Base-by-base conservation (phyloP, 495 filamentous ascomycete species). In the Mycothermus thermophilus region DNA sequence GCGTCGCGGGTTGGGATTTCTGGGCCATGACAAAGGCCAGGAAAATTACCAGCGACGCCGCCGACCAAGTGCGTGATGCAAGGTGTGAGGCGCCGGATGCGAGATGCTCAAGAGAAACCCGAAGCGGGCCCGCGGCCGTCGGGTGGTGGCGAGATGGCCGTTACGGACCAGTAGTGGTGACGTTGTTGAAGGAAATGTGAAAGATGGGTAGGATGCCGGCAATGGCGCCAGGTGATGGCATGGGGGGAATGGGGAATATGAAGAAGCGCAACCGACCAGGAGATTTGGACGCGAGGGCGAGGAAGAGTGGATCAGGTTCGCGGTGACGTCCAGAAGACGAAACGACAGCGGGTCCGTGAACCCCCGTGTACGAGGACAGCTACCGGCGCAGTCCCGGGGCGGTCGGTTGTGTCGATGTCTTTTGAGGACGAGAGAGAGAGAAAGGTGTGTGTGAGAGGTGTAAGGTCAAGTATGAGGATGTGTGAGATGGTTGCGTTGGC, bases 1-100 rank as follows among this genome's bases (percentile, higher is more conserved):
- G 41, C 34, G 30, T 52, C 42, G 41, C 44, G 35, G 51, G 36
- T 41, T 54, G 48, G 23, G 38, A 35, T 50, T 57, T 57, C 40
- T 55, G 52, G 26, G 54, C 47, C 51, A 55, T 48, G 46, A 34
- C 32, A n/a, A n/a, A 37, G 21, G 27, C 40, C 21, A 31, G 30
- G 29, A 24, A 40, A 21, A 28, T 32, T 15, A 9, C 5, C 30
- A 32, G 6, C 13, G 7, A 32, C 8, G n/a, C 12, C 5, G 9
- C 17, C 24, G 21, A 24, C 21, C 22, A 6, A 25, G 22, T 6
- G 6, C 6, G n/a, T n/a, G n/a, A n/a, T n/a, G n/a, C n/a, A n/a
- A n/a, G n/a, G n/a, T n/a, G n/a, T n/a, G n/a, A n/a, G n/a, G n/a
- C n/a, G n/a, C n/a, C n/a, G n/a, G n/a, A 8, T 29, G 22, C 16